phyloP scores from a whole-genome alignment of 139 green algal genomes.

The Chlorella sp. region DNA sequence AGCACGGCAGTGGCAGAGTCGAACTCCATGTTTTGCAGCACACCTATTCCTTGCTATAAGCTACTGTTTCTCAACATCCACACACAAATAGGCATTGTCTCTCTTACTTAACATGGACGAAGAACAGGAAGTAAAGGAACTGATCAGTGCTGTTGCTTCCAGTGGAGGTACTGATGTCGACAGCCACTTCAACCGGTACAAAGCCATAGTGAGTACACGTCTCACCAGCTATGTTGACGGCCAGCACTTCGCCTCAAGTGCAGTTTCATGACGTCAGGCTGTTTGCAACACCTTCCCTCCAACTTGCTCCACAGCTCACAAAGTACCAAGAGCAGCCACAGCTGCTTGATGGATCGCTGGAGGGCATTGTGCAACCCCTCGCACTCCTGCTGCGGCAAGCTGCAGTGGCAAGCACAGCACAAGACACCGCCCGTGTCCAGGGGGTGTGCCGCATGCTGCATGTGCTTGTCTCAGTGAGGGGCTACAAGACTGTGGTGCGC shows the following conservation, averaged over 20 bases:
- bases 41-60: no score
- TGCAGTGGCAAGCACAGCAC: no score
- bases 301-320: conserved; percentile 76
- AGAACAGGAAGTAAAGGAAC: no score
- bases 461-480: conserved; percentile 70
- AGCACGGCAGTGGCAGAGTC: no score
- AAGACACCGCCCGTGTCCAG: conserved; percentile 28
- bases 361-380: conserved; percentile 69
- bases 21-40: no score
- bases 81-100: no score
- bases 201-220: conserved; percentile 17
- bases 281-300: neutral
- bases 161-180: no score
- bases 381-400: conserved; percentile 51
- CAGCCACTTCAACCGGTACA: no score
- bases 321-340: conserved; percentile 94
- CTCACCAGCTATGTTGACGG: neutral
- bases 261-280: neutral
- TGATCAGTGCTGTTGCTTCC: no score
- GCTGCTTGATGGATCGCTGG: conserved; percentile 86
- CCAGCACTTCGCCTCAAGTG: no score
- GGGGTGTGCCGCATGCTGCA: conserved; percentile 64
- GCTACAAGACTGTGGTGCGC: conserved; percentile 78
- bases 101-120: no score
- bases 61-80: no score